Evolutionary conservation across 164 flowering plant species (phyloP), one percentile per base, ranked within the genome.

Genomic region (Nymphaea colorata): DNA sequence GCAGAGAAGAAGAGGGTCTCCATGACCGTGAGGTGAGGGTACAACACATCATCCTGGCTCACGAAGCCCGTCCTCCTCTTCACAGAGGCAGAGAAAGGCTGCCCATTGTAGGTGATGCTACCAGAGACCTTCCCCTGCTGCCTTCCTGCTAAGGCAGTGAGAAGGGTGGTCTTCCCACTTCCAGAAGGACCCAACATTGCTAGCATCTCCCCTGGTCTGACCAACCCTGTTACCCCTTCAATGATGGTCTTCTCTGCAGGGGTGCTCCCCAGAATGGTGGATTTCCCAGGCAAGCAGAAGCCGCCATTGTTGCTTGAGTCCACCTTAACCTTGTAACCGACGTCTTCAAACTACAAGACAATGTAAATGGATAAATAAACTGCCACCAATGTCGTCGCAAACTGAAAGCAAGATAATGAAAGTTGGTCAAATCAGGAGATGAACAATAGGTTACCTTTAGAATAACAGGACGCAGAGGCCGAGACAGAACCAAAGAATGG

Each of bases 141-240:
- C 5, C 96, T 73, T 14, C 96, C 97, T 1, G 82, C 87, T 0
- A 93, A 81, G 11, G 91, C 94, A 0, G 96, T 85, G 2, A 93
- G 76, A 41, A 93, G 86, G 0, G 98, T 93, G 51, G 98, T 93
- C 65, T 93, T 93, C 44, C 97, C 98, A 59, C 96, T 86, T 3
- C 97, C 98, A 0, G 97, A 93, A 0, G 98, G 97, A 15, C 98
- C 98, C 0, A 93, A 80, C 96, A 93, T 86, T 43, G 98, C 97
- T 6, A 93, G 80, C 18, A 91, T 72, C 78, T 93, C 97, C 0
- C 97, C 97, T 0, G 98, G 97, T 10, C 76, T 73, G 25, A 82
- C 96, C 0, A 83, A 59, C 3, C 98, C 97, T 1, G 78, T 84
- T 10, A 88, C 84, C 6, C 89, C 91, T 61, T 79, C 85, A 65